Base-by-base conservation (phyloP, 2,329 filamentous ascomycete genomes). In the Rhynchosporium graminicola region DNA sequence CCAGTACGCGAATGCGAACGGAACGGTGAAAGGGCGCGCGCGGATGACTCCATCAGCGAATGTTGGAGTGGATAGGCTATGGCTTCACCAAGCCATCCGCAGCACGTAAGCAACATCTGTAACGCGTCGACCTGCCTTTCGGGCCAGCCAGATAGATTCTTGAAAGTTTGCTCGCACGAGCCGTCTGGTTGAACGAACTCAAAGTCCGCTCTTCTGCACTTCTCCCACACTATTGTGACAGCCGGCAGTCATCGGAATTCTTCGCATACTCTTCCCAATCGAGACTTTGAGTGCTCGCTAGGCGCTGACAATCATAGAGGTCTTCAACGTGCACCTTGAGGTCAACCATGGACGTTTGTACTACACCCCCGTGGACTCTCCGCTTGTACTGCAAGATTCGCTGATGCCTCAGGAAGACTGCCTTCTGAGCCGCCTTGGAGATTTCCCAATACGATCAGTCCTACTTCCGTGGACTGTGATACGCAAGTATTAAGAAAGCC, bases 171-270 rank as follows among this genome's bases (percentile, higher is more conserved):
- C 28, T 28, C 20, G 55, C 62, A 57, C 46, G 33, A 29, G 20
- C 36, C 36, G 29, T 47, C 29, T 29, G 5, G 15, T 45, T 50
- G 33, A 38, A 33, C 51, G 45, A 31, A n/a, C 12, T 10, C 12
- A 50, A 29, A 64, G 58, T 51, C 62, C 62, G 62, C 62, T 59
- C 59, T 64, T 64, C 62, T 64, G 62, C 62, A 64, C 55, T 43
- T 31, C 54, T 33, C 55, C 58, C 50, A 59, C 38, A 31, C 47
- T 55, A 33, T 3, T 20, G 13, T 57, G 50, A 28, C 6, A 13
- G 31, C 12, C 36, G 5, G 28, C 54, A 26, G 38, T 12, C 45
- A 33, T 20, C 26, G 36, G 31, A 4, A 29, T 15, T 47, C 38
- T 15, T 47, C 38, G 57, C 51, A n/a, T 50, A 42, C 43, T 7